Base-by-base conservation (phyloP, 768 basidiomycete genomes). In the Lentinula aciculospora region DNA sequence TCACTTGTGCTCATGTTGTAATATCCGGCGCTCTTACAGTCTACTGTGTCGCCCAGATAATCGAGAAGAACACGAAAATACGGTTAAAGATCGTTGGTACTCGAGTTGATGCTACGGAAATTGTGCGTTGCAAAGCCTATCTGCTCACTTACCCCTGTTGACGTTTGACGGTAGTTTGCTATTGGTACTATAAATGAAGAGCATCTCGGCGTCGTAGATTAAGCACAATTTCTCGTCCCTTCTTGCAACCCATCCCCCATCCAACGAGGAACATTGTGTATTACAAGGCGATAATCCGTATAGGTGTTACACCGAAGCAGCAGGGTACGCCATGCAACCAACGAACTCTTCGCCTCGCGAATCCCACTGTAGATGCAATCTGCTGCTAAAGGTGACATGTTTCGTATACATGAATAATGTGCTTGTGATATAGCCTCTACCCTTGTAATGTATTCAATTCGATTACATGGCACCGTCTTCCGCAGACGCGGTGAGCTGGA, bases 171-270 rank as follows among this genome's bases (percentile, higher is more conserved):
- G 6, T 45, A 97, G 94, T 98, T 98, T 65, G 94, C 94, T 1
- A 98, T 98, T 63, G 96, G 94, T 8, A 94, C 91, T 3, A 97
- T 98, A 72, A 99, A 98, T 75, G 96, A 98, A 71, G 96, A 98
- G 69, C 96, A 94, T 71, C 76, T 98, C 28, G 96, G 96, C 47
- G 92, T 96, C 54, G 92, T 95, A 65, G 92, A 92, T 61, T 92
- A 67, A 67, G 29, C n/a, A n/a, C n/a, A n/a, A n/a, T n/a, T n/a
- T n/a, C 46, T 42, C 44, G 21, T 23, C 23, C 8, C 21, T 23
- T 45, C 7, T n/a, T n/a, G 37, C 15, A 17, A 39, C 37, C 1
- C 15, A 39, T 39, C 17, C n/a, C n/a, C n/a, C n/a, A n/a, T n/a
- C n/a, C n/a, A n/a, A n/a, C n/a, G n/a, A n/a, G n/a, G n/a, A n/a